phyloP scores from a whole-genome alignment of 768 basidiomycete genomes.

The Fibroporia radiculosa region DNA sequence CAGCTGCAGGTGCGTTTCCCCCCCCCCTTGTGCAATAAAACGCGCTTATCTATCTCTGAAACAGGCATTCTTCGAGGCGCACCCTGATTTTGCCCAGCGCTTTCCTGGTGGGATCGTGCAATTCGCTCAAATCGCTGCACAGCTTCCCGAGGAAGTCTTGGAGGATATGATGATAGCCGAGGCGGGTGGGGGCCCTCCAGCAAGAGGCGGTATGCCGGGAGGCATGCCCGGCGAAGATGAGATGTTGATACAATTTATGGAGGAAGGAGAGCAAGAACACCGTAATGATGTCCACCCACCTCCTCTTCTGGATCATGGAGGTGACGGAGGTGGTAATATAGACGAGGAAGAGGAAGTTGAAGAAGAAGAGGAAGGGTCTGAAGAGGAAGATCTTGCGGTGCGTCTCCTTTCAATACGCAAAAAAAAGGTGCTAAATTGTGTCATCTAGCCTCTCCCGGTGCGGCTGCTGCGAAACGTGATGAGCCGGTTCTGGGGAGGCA shows the following conservation, averaged over 20 bases:
- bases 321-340: too few relatives aligned
- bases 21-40: neutral
- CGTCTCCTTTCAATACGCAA: constrained; percentile 19
- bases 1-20: constrained; percentile 43
- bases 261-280: constrained; percentile 34
- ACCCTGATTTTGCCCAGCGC: constrained; percentile 44
- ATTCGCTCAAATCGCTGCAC: constrained; percentile 46
- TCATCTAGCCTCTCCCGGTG: constrained; percentile 46
- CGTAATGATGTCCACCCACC: constrained; percentile 34
- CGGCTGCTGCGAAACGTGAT: constrained; percentile 52
- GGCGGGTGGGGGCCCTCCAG: constrained; percentile 28
- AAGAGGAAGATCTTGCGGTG: constrained; percentile 40
- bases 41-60: constrained; percentile 3
- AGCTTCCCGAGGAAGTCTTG: constrained; percentile 37
- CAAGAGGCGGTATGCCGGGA: constrained; percentile 28
- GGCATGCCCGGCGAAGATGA: constrained; percentile 42
- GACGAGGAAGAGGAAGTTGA: constrained; percentile 28
- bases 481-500: constrained; percentile 50
- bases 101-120: constrained; percentile 63
- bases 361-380: constrained; percentile 38
- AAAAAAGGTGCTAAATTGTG: neutral
- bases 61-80: constrained; percentile 49
- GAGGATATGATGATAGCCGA: constrained; percentile 50
- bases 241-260: constrained; percentile 27
- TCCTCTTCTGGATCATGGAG: constrained; percentile 12